Conservation (phyloP, 441 rosid genomes). For the Corymbia citriodora region DNA sequence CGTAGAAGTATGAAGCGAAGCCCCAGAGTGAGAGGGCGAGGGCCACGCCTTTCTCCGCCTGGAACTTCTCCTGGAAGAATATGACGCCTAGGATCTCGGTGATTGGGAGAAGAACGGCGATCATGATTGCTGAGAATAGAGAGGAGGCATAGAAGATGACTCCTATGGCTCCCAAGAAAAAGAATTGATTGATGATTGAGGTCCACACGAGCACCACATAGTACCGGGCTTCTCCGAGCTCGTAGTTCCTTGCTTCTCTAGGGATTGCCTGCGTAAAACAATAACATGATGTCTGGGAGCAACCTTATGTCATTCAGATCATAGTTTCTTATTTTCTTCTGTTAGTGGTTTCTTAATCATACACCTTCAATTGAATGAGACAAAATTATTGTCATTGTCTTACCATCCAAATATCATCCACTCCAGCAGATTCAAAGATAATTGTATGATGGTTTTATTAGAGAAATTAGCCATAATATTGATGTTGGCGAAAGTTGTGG, state of each 20-base stretch:
- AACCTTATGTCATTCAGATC: neutral
- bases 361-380: neutral
- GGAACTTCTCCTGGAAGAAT: slow-evolving; percentile 4
- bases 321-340: neutral
- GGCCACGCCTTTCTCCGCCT: slow-evolving; percentile 1
- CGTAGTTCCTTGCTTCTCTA: neutral
- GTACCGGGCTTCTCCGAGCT: neutral
- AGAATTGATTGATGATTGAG: neutral
- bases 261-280: neutral
- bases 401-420: neutral
- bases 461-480: neutral
- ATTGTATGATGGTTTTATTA: neutral
- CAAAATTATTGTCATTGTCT: neutral
- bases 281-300: neutral
- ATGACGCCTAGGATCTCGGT: slow-evolving; percentile 9
- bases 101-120: neutral
- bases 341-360: neutral
- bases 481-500: neutral
- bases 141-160: neutral
- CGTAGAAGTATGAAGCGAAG: slow-evolving; percentile 4
- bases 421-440: neutral
- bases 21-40: slow-evolving; percentile 9
- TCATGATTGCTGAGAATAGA: neutral
- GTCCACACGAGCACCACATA: neutral
- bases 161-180: slow-evolving; percentile 10